Percentiles rank a stretch among this genome's conserved stretches.
These are phyloP conservation scores for Gossypium gossypioides DNA, from an alignment of 441 rosid genomes.

Conservation along the genomic window DNA sequence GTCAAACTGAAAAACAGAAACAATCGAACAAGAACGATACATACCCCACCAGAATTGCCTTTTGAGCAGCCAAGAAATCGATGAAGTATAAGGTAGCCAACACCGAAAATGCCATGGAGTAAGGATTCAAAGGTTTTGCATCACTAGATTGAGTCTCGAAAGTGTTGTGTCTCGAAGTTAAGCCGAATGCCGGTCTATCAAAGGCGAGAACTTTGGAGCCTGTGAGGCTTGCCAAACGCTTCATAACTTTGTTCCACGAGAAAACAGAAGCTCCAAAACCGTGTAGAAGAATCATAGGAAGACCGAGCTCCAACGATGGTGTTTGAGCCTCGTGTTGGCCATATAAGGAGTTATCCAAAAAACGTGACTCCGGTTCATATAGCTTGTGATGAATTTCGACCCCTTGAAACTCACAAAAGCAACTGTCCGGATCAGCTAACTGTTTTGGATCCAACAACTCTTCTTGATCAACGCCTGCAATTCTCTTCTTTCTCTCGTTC, in stretches of 20 bases:
- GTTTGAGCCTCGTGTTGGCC: background rate
- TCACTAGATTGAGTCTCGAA: conserved; percentile 19
- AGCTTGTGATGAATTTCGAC: conserved; percentile 69
- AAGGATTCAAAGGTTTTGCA: conserved; percentile 51
- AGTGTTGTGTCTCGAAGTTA: conserved; percentile 52
- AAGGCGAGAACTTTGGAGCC: conserved; percentile 72
- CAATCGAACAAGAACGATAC: conserved; percentile 10
- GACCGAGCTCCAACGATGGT: conserved; percentile 14
- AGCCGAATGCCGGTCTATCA: conserved; percentile 86
- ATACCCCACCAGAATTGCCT: conserved; percentile 76
- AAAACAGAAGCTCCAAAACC: conserved; percentile 91
- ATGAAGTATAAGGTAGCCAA: conserved; percentile 66
- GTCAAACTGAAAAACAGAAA: background rate
- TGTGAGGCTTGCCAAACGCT: conserved; percentile 49
- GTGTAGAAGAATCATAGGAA: conserved; percentile 68
- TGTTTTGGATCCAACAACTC: conserved; percentile 46
- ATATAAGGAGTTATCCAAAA: conserved; percentile 16
- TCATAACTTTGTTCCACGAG: conserved; percentile 74
- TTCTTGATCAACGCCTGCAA: conserved; percentile 64
- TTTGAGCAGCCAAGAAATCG: conserved; percentile 54
- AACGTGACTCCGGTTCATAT: conserved; percentile 27
- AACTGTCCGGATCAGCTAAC: conserved; percentile 79
- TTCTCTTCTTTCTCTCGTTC: conserved; percentile 25
- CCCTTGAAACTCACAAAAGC: conserved; percentile 80
- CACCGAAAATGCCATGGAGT: conserved; percentile 75